These are phyloP conservation scores for Coelastrella sp. DNA, from an alignment of 139 green algal species.

Conservation along the genomic window DNA sequence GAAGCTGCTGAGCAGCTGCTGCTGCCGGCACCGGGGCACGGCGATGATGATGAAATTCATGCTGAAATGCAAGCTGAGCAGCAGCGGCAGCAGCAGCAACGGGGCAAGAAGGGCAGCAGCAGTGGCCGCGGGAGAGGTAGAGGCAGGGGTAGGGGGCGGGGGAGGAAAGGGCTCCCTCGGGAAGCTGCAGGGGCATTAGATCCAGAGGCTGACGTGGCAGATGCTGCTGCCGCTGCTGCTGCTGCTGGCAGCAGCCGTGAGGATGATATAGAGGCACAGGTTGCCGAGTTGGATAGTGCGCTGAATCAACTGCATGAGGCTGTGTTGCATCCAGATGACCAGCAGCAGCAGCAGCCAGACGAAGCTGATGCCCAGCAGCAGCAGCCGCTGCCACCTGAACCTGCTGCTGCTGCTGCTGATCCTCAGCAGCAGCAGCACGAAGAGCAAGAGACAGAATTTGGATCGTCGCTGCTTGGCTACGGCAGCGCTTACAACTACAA, in stretches of 20 bases:
- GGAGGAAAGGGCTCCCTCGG: not conserved
- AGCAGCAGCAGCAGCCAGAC: conserved; percentile 19
- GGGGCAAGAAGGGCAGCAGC: not conserved
- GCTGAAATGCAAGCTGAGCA: conserved; percentile 26
- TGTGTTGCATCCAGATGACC: conserved; percentile 16
- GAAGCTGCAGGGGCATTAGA: not conserved
- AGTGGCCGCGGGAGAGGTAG: conserved; percentile 21
- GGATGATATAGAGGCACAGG: conserved; percentile 42
- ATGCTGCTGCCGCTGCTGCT: not conserved
- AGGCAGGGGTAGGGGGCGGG: conserved; percentile 1
- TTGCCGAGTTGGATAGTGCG: conserved; percentile 19
- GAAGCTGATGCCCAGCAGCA: conserved; percentile 6
- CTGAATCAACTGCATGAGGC: conserved; percentile 23
- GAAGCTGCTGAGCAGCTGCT: not conserved
- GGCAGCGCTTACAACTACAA: conserved; percentile 6
- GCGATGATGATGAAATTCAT: conserved; percentile 20
- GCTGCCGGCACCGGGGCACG: not conserved
- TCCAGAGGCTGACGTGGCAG: not conserved
- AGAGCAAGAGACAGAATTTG: conserved; percentile 24
- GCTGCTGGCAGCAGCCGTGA: not conserved
- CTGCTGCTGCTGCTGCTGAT: not conserved
- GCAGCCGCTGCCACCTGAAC: not conserved
- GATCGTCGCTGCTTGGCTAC: conserved; percentile 48
- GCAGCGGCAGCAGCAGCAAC: conserved; percentile 17
- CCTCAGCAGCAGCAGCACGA: not conserved